Percentiles rank a stretch among this genome's conserved stretches.
Evolutionary conservation across 1,139 yeast species (phyloP).

Genomic region (Debaryomyces sp.): DNA sequence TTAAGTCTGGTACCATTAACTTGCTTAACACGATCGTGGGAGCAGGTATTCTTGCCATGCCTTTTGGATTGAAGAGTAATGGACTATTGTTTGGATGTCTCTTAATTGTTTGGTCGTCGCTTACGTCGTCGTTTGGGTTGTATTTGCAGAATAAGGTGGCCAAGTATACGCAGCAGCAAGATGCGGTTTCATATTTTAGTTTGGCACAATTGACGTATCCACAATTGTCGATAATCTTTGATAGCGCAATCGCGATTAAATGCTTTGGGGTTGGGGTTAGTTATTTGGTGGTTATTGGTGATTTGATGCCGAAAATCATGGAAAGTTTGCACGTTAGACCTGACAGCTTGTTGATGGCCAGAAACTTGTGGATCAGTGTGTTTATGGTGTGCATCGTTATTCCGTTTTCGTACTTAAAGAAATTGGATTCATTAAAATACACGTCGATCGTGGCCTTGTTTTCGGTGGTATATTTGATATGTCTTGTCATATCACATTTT

Average conservation of each 20-base stretch:
- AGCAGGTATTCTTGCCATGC: constrained; percentile 62
- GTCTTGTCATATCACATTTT: constrained; percentile 72
- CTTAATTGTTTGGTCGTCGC: constrained; percentile 49
- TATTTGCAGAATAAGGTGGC: constrained; percentile 55
- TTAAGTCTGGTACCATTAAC: constrained; percentile 54
- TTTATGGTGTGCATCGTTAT: constrained; percentile 60
- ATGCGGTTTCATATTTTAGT: constrained; percentile 55
- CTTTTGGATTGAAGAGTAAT: constrained; percentile 54
- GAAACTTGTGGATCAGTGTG: constrained; percentile 72
- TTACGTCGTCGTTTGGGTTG: constrained; percentile 55
- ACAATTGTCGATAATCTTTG: constrained; percentile 46
- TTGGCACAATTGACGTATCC: constrained; percentile 59
- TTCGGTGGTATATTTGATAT: constrained; percentile 75
- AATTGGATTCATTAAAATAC: constrained; percentile 81
- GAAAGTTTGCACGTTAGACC: constrained; percentile 40
- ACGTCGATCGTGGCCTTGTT: constrained; percentile 83
- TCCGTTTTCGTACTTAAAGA: constrained; percentile 75
- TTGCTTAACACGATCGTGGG: constrained; percentile 57
- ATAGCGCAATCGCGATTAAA: constrained; percentile 58
- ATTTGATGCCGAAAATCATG: constrained; percentile 79
- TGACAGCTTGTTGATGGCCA: constrained; percentile 28
- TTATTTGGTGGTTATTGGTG: constrained; percentile 87
- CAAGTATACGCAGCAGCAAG: constrained; percentile 50
- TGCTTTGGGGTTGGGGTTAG: constrained; percentile 92
- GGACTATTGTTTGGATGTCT: constrained; percentile 52